These are phyloP conservation scores for Phaffomyces thermotolerans DNA, from an alignment of 805 yeast species.

Conservation along the genomic window DNA sequence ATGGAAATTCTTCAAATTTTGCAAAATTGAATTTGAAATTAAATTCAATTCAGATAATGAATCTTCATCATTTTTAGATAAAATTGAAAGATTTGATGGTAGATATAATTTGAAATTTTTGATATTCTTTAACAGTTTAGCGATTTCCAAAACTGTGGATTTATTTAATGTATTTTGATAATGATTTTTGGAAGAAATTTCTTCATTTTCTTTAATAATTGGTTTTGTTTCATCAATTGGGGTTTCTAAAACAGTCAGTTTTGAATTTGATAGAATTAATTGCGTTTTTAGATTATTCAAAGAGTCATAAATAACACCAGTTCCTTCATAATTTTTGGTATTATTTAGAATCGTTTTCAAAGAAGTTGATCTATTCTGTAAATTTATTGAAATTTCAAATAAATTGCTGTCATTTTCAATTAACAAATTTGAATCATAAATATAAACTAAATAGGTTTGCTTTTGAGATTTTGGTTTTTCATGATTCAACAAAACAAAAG, in stretches of 20 bases:
- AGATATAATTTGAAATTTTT: constrained; percentile 1
- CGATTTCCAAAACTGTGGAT: not conserved
- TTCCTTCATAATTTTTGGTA: not conserved
- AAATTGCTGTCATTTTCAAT: constrained; percentile 1
- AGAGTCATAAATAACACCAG: not conserved
- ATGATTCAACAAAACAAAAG: constrained; percentile 1
- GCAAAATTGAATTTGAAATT: constrained; percentile 16
- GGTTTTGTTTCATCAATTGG: not conserved
- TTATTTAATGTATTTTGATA: not conserved
- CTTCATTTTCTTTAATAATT: not conserved
- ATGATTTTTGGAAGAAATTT: not conserved
- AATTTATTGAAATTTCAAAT: not conserved
- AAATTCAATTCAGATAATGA: constrained; percentile 14
- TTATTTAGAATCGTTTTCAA: not conserved
- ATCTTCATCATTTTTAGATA: constrained; percentile 10
- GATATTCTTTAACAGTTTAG: not conserved
- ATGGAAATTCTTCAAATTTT: constrained; percentile 17
- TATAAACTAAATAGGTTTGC: not conserved
- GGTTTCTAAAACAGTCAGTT: not conserved
- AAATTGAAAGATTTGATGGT: constrained; percentile 1
- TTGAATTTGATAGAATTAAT: not conserved
- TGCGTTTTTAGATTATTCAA: not conserved
- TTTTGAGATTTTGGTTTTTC: not conserved
- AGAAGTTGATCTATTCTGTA: not conserved
- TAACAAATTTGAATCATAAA: not conserved